Evolutionary conservation across 2,329 filamentous ascomycete species (phyloP).

Genomic region (Claviceps sp.): DNA sequence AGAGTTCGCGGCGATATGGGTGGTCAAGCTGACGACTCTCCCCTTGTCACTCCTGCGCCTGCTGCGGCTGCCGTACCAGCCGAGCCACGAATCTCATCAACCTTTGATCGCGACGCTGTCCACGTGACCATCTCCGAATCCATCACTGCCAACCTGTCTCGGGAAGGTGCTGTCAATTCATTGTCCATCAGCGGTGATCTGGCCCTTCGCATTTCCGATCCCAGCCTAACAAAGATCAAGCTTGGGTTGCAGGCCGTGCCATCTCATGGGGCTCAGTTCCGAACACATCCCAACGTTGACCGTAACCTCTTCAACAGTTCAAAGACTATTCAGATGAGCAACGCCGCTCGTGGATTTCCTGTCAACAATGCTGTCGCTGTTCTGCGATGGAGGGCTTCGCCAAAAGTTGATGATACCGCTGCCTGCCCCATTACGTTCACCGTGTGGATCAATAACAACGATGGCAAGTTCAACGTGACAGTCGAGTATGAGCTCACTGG

Average conservation of each 20-base stretch:
- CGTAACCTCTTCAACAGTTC: conserved; percentile 71
- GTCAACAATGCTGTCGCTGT: conserved; percentile 89
- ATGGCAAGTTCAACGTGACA: conserved; percentile 75
- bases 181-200: conserved; percentile 87
- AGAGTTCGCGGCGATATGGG: conserved; percentile 85
- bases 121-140: conserved; percentile 79
- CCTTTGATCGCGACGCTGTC: conserved; percentile 69
- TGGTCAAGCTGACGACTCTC: conserved; percentile 66
- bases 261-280: conserved; percentile 78
- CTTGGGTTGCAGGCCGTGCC: conserved; percentile 65
- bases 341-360: conserved; percentile 77
- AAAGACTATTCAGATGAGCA: conserved; percentile 81
- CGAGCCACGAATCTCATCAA: conserved; percentile 47
- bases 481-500: conserved; percentile 92
- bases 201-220: conserved; percentile 78
- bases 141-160: conserved; percentile 79
- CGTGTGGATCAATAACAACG: conserved; percentile 90
- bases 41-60: conserved; percentile 50
- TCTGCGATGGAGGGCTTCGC: conserved; percentile 78
- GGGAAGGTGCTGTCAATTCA: conserved; percentile 76
- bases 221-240: conserved; percentile 82
- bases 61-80: conserved; percentile 36
- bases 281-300: conserved; percentile 94
- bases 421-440: conserved; percentile 90
- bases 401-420: conserved; percentile 65